These are phyloP conservation scores for Sclerospora graminicola DNA, from an alignment of 352 stramenopile genomes.

Conservation along the genomic window DNA sequence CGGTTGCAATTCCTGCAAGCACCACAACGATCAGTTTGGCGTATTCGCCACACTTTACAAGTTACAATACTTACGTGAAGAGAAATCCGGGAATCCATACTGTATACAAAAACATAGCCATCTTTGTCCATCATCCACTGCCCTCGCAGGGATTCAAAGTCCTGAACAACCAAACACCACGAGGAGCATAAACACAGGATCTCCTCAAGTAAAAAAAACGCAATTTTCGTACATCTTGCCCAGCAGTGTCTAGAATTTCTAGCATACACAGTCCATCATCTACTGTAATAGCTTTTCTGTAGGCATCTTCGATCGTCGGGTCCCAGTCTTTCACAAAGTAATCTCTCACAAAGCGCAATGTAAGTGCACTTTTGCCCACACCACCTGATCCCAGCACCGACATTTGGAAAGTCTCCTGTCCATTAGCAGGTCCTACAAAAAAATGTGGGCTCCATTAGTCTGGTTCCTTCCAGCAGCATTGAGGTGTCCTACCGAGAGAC, in stretches of 20 bases:
- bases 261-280: constrained; percentile 82
- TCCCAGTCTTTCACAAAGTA: constrained; percentile 89
- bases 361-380: constrained; percentile 87
- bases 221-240: constrained; percentile 56
- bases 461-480: neutral
- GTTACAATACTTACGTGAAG: constrained; percentile 44
- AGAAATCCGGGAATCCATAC: constrained; percentile 82
- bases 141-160: constrained; percentile 82
- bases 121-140: constrained; percentile 90
- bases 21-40: neutral
- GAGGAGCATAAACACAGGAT: neutral
- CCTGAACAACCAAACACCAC: constrained; percentile 17
- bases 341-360: constrained; percentile 83
- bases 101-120: constrained; percentile 88
- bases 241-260: constrained; percentile 86
- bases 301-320: constrained; percentile 87
- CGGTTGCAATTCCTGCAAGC: constrained; percentile 62
- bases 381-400: constrained; percentile 83
- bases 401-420: constrained; percentile 80
- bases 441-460: constrained; percentile 1
- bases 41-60: neutral
- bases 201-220: neutral
- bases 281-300: constrained; percentile 81
- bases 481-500: constrained; percentile 23
- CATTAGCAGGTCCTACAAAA: constrained; percentile 31